Evolutionary conservation across 345 rosid species (phyloP), one percentile per base, ranked within the genome.

Genomic region (Firmiana major): DNA sequence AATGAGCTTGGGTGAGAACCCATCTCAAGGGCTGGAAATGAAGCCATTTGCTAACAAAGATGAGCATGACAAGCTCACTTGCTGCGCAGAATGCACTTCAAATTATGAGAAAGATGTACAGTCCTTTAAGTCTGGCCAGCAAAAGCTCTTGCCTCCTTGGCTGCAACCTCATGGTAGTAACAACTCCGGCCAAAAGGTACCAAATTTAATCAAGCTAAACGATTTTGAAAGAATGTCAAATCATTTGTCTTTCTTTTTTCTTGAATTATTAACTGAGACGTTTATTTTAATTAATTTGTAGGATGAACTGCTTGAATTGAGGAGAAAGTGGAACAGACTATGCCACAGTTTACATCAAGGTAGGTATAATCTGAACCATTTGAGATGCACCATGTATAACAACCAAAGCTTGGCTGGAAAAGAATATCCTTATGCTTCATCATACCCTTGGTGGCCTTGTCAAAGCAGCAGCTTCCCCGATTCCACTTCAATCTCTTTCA

Each of bases 101-200:
- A 88, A 85, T 66, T 94, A 83, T 65, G 94, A 91, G 80, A 90
- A 85, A 77, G 97, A 94, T 87, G 93, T 90, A 58, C 88, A 85
- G 53, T 42, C 84, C 2, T 82, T 89, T 55, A 90, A 86, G 74
- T 84, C 91, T 53, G 77, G 75, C 74, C 90, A 84, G 13, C 82
- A 87, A 62, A 90, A 88, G 48, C 82, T 82, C 55, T 81, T 90
- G 79, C 97, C 92, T 22, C 81, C 88, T 77, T 92, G 98, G 97
- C 86, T 90, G 49, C 92, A 89, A 75, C 67, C 87, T 77, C 87
- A 85, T 38, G 81, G 78, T 73, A 75, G 78, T 7, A 86, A 75
- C 67, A 46, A 66, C 19, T 74, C 79, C 79, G 79, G 77, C 77
- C 88, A 74, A 67, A 90, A 88, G 94, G 97, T 94, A 81, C n/a